Conservation (phyloP, 352 stramenopile species). For the Phytophthora palmivora region DNA sequence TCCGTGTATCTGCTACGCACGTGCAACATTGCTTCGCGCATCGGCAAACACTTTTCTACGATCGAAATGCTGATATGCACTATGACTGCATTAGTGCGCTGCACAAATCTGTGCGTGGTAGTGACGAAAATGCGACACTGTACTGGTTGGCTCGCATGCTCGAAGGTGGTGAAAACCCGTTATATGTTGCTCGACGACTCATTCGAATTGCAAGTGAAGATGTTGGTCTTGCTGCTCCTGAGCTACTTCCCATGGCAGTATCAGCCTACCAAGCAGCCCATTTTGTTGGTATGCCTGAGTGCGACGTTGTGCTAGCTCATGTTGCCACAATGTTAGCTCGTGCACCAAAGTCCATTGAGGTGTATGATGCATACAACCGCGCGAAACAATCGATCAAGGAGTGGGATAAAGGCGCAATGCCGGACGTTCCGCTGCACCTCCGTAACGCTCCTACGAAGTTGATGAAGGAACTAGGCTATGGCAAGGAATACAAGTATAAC, state of each 20-base stretch:
- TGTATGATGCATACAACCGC: conserved; percentile 85
- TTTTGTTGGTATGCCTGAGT: conserved; percentile 88
- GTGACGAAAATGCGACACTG: conserved; percentile 79
- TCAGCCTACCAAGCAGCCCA: conserved; percentile 79
- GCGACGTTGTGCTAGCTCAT: conserved; percentile 82
- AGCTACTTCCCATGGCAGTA: conserved; percentile 73
- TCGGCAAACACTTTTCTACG: conserved; percentile 81
- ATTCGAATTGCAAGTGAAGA: conserved; percentile 90
- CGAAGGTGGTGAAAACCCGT: conserved; percentile 83
- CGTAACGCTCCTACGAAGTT: conserved; percentile 83
- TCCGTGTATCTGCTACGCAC: conserved; percentile 60
- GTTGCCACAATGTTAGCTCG: conserved; percentile 83
- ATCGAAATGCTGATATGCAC: conserved; percentile 87
- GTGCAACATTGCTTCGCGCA: conserved; percentile 80
- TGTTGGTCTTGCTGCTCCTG: conserved; percentile 74
- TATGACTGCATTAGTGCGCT: conserved; percentile 89
- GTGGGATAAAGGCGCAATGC: conserved; percentile 59
- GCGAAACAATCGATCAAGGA: conserved; percentile 70
- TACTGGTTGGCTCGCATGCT: conserved; percentile 91
- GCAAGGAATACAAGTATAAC: conserved; percentile 88
- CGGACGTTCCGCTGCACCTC: conserved; percentile 82
- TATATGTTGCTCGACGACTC: conserved; percentile 81
- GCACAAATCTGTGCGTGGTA: conserved; percentile 87
- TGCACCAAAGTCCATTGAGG: conserved; percentile 84
- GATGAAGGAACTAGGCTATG: conserved; percentile 83